Conservation (phyloP, 2,329 filamentous ascomycete species). For the Geosmithia flava region DNA sequence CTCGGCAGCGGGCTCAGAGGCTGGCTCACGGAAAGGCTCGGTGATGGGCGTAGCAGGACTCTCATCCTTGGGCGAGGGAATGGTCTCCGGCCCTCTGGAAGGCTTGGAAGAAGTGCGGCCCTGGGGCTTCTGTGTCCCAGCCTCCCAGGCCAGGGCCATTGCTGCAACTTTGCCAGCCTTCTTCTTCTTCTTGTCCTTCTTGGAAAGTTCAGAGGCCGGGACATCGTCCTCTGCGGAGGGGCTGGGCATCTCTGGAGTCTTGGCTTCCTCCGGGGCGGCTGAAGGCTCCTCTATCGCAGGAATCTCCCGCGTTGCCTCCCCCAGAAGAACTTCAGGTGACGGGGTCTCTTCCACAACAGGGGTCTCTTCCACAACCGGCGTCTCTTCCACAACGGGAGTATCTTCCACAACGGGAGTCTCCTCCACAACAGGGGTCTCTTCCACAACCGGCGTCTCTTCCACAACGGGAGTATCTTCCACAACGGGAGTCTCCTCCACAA, state of each 20-base stretch:
- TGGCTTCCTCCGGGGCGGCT: neutral
- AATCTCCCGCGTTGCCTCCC: neutral
- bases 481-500: neutral
- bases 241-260: neutral
- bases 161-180: conserved; percentile 6
- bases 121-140: neutral
- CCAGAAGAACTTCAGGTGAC: neutral
- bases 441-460: neutral
- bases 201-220: conserved; percentile 10
- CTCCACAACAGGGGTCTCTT: neutral
- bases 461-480: neutral
- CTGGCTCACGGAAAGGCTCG: neutral
- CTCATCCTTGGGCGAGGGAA: neutral
- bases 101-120: neutral
- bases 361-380: neutral
- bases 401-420: neutral
- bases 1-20: neutral
- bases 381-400: neutral
- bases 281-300: neutral
- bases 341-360: neutral
- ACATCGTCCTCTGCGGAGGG: neutral
- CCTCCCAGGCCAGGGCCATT: neutral
- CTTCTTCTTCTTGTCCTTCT: conserved; percentile 21
- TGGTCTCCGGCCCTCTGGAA: neutral
- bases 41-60: neutral